phyloP scores from a whole-genome alignment of 495 filamentous ascomycete species.

The Neurospora sp. region DNA sequence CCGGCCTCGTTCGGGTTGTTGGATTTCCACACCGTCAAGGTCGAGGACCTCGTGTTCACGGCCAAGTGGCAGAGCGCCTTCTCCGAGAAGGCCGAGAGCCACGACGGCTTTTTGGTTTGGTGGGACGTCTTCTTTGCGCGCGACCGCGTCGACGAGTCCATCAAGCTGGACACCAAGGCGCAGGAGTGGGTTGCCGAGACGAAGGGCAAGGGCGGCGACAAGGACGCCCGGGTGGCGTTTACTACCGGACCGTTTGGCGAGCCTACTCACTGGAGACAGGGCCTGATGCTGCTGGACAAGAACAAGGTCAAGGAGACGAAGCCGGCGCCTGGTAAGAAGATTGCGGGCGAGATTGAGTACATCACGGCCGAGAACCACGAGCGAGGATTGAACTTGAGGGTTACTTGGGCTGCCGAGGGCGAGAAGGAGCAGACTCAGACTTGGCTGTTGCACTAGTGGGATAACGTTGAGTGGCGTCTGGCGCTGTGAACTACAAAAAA shows the following conservation, averaged over 20 bases:
- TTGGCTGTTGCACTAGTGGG: conserved; percentile 29
- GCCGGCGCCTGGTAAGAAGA: conserved; percentile 17
- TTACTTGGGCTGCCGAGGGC: conserved; percentile 28
- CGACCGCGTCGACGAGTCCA: conserved; percentile 15
- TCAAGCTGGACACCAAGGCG: conserved; percentile 12
- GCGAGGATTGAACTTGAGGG: conserved; percentile 34
- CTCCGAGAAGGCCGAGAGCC: conserved; percentile 33
- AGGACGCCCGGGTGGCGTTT: conserved; percentile 42
- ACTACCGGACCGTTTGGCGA: conserved; percentile 70
- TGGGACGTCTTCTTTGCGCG: conserved; percentile 71
- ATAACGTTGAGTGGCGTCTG: not conserved
- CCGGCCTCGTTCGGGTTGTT: conserved; percentile 59
- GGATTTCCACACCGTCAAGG: conserved; percentile 69
- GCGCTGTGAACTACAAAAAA: not conserved
- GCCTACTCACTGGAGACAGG: conserved; percentile 84
- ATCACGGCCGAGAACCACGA: conserved; percentile 36
- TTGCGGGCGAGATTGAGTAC: conserved; percentile 38
- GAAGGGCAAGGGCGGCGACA: conserved; percentile 23
- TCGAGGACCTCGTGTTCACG: conserved; percentile 65
- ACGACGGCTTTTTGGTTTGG: conserved; percentile 71
- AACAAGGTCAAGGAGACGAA: conserved; percentile 19
- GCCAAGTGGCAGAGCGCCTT: conserved; percentile 47
- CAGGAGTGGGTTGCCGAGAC: conserved; percentile 27
- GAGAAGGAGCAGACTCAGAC: conserved; percentile 29
- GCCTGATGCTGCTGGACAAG: conserved; percentile 41